Evolutionary conservation across 2,329 filamentous ascomycete species (phyloP), one percentile per base, ranked within the genome.

Genomic region (Penicillium sp.): DNA sequence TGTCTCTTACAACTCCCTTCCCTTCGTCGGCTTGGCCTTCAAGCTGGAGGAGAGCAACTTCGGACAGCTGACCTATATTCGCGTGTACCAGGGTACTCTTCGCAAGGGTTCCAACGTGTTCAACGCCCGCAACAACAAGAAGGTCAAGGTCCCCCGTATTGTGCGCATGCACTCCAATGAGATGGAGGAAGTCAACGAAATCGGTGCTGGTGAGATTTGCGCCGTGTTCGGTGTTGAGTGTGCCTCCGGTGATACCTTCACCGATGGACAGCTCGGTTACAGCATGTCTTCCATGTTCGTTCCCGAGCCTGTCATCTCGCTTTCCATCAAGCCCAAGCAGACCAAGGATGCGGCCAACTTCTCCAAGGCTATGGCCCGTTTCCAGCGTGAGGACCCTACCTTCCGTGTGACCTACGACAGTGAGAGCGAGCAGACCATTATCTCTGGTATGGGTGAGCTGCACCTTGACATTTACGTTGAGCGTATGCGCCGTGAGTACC

Each of bases 111-210:
- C 90, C 74, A 92, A 93, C 76, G 88, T 99, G 59, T 97, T 90
- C 86, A 99, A 98, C 80, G 93, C 93, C 9, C 89, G 93, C 70
- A 96, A 88, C 67, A 91, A 94, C 79, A 97, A 97, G 85, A 97
- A 94, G 83, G 90, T 99, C 76, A 93, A 96, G 80, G 90, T 99
- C 61, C 95, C 95, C 22, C 91, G 94, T 75, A 98, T 99, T 72
- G 95, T 99, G 65, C 92, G 95, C 65, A 99, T 99, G 95, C 95
- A 99, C 83, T 97, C 93, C 50, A 97, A 98, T 76, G 95, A 99
- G 75, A 97, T 99, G 94, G 95, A 99, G 79, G 95, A 99, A 75
- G 92, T 97, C 33, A 84, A 82, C 59, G 93, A 97, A 78, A 90
- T 99, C 66, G 92, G 93, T 56, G 94, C 95, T 58, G 95, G 95